phyloP scores from a whole-genome alignment of 2,329 filamentous ascomycete genomes.

The Apiospora sp. region DNA sequence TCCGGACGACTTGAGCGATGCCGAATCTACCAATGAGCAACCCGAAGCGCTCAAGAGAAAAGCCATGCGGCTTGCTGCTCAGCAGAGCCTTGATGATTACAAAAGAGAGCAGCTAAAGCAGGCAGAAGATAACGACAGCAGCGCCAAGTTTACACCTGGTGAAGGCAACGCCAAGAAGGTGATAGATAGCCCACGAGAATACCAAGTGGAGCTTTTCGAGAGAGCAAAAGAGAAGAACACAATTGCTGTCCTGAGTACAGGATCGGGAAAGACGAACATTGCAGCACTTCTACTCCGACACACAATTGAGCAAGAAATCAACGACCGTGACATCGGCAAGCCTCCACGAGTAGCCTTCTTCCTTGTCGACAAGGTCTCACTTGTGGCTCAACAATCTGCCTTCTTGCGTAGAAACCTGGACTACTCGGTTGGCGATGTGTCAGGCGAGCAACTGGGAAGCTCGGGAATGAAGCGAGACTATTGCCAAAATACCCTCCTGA shows the following conservation, averaged over 20 bases:
- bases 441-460: conserved; percentile 67
- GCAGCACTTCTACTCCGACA: conserved; percentile 84
- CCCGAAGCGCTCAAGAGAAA: conserved; percentile 1
- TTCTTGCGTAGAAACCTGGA: conserved; percentile 85
- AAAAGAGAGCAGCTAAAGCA: background rate
- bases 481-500: conserved; percentile 60
- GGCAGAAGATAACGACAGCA: background rate
- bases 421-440: conserved; percentile 76
- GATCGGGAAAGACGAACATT: conserved; percentile 96
- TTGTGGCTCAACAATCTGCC: conserved; percentile 88
- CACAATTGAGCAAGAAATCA: conserved; percentile 78
- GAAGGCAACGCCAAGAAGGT: conserved; percentile 54
- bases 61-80: background rate
- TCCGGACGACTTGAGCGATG: background rate
- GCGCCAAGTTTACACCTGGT: conserved; percentile 42
- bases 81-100: background rate
- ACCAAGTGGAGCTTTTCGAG: conserved; percentile 92
- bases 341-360: conserved; percentile 80
- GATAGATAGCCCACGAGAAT: conserved; percentile 83
- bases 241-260: conserved; percentile 76
- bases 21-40: background rate
- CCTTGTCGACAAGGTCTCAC: conserved; percentile 85
- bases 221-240: conserved; percentile 84
- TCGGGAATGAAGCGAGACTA: conserved; percentile 50
- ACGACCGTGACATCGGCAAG: conserved; percentile 68